A percentile compares a stretch with the other conserved stretches of the same genome.
These are phyloP conservation scores for Pichia membranifaciens DNA, from an alignment of 805 yeast species.

Conservation along the genomic window DNA sequence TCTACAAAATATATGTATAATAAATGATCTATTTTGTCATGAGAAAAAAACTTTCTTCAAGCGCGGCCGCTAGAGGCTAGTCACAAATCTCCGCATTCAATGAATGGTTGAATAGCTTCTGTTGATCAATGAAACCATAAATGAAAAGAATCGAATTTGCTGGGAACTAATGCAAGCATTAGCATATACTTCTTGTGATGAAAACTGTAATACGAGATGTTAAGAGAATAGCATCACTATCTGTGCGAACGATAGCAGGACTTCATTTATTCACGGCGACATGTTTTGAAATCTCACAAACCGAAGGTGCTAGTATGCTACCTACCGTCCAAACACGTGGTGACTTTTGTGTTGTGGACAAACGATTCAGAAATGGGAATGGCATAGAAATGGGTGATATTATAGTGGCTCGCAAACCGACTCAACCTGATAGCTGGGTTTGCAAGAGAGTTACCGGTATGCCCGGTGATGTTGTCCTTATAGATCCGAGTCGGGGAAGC, in stretches of 20 bases:
- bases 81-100: too few species aligned
- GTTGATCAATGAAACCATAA: too few species aligned
- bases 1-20: too few species aligned
- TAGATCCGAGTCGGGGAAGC: conserved; percentile 70
- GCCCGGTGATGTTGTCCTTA: conserved; percentile 83
- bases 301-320: conserved; percentile 92
- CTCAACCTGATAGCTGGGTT: conserved; percentile 76
- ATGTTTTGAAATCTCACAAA: conserved; percentile 38
- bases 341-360: conserved; percentile 77
- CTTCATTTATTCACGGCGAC: conserved; percentile 45
- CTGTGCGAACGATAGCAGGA: conserved; percentile 55
- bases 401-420: conserved; percentile 83
- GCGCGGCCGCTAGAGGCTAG: too few species aligned
- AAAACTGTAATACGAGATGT: conserved; percentile 6
- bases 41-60: too few species aligned
- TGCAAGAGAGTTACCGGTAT: conserved; percentile 93
- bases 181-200: background rate
- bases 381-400: conserved; percentile 76
- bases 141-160: too few species aligned
- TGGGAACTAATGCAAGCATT: too few species aligned
- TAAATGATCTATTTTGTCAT: too few species aligned
- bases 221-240: conserved; percentile 29
- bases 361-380: conserved; percentile 57
- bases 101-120: too few species aligned
- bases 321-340: conserved; percentile 74